Conservation (phyloP, 768 basidiomycete genomes). For the Psilocybe cubensis region DNA sequence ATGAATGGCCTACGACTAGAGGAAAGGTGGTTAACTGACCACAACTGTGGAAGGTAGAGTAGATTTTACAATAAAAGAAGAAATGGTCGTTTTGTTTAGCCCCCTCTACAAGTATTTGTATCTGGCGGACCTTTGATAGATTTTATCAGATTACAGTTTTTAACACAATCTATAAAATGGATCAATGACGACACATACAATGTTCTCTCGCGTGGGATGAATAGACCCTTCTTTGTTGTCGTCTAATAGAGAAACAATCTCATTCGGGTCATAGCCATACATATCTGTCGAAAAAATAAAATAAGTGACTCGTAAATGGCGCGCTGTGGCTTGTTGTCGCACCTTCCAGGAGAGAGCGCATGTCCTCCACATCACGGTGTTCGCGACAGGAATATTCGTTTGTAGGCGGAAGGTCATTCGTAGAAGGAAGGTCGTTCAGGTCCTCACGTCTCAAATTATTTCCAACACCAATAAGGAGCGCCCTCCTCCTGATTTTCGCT, state of each 20-base stretch:
- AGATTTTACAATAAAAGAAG: slow-evolving; percentile 55
- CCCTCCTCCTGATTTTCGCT: slow-evolving; percentile 23
- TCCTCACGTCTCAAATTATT: slow-evolving; percentile 31
- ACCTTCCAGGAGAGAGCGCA: slow-evolving; percentile 39
- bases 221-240: slow-evolving; percentile 25
- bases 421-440: background rate
- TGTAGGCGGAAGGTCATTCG: background rate
- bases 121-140: slow-evolving; percentile 39
- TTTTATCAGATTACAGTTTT: background rate
- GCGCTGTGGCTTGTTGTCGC: slow-evolving; percentile 8
- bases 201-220: slow-evolving; percentile 46
- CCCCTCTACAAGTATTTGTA: slow-evolving; percentile 43
- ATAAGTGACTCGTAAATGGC: background rate
- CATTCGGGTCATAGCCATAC: slow-evolving; percentile 38
- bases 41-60: background rate
- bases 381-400: background rate
- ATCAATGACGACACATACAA: too few relatives aligned
- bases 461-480: slow-evolving; percentile 34
- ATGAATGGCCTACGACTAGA: slow-evolving; percentile 52
- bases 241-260: slow-evolving; percentile 50
- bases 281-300: slow-evolving; percentile 5
- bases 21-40: background rate
- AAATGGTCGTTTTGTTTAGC: slow-evolving; percentile 50
- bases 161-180: background rate
- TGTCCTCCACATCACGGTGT: slow-evolving; percentile 30